These are phyloP conservation scores for Marchantia paleacea DNA, from an alignment of 225 moss, liverwort and hornwort genomes.

Conservation along the genomic window DNA sequence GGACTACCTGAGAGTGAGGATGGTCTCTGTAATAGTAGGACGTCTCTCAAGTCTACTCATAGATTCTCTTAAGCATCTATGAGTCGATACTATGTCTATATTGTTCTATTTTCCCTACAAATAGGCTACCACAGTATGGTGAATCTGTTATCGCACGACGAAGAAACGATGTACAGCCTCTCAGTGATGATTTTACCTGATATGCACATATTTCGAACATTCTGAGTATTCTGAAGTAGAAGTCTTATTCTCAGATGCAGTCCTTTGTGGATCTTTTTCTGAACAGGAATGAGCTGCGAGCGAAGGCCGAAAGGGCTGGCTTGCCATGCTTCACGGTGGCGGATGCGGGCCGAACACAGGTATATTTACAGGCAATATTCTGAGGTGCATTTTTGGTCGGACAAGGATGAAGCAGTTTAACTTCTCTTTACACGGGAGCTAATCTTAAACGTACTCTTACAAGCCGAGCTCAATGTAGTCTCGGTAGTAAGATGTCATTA, in stretches of 20 bases:
- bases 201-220: too few species aligned
- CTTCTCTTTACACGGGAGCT: background rate
- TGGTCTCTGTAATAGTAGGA: too few species aligned
- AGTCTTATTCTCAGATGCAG: background rate
- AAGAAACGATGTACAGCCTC: too few species aligned
- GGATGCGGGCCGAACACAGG: constrained; percentile 98
- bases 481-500: background rate
- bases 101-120: too few species aligned
- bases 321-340: constrained; percentile 83
- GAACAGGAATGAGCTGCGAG: constrained; percentile 81
- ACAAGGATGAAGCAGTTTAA: background rate
- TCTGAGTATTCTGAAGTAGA: too few species aligned
- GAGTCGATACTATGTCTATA: too few species aligned
- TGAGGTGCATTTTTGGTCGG: background rate
- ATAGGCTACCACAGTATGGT: too few species aligned
- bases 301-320: constrained; percentile 76
- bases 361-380: constrained; percentile 9
- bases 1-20: too few species aligned
- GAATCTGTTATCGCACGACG: too few species aligned
- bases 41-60: too few species aligned
- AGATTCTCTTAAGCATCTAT: too few species aligned
- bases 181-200: too few species aligned
- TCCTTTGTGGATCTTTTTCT: background rate
- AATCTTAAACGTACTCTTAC: background rate
- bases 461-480: background rate